phyloP scores from a whole-genome alignment of 306 rosid species.

The Bauhinia variegata region DNA sequence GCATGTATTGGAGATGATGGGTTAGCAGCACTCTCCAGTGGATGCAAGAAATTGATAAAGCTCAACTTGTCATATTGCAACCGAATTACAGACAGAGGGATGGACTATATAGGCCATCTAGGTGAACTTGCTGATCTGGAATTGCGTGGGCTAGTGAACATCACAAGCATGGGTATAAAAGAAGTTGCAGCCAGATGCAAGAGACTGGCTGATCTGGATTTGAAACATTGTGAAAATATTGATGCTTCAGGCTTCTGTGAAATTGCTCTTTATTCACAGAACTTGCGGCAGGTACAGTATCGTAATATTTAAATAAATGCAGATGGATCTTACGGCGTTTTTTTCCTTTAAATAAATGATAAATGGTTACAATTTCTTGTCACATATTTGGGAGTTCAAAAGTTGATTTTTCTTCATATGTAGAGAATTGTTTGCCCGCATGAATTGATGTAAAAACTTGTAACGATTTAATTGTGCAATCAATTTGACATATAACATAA shows the following conservation, averaged over 20 bases:
- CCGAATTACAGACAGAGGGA: conserved; percentile 57
- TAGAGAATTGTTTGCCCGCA: not conserved
- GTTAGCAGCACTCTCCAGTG: conserved; percentile 52
- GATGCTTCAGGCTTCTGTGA: conserved; percentile 69
- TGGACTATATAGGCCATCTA: conserved; percentile 49
- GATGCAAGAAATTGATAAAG: conserved; percentile 57
- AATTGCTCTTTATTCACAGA: conserved; percentile 53
- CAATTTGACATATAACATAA: no score
- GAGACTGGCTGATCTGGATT: conserved; percentile 62
- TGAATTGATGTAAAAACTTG: conserved; percentile 1
- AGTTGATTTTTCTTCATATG: conserved; percentile 4
- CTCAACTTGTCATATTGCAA: conserved; percentile 72
- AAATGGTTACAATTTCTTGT: conserved; percentile 11
- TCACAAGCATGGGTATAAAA: conserved; percentile 56
- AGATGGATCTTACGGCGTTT: no score
- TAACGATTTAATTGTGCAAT: no score
- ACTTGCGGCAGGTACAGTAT: conserved; percentile 59
- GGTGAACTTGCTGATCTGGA: conserved; percentile 57
- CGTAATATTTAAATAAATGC: not conserved
- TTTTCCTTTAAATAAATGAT: no score
- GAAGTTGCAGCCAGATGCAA: conserved; percentile 57
- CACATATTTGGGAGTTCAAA: not conserved
- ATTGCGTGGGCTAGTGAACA: conserved; percentile 58
- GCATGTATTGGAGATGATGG: conserved; percentile 63
- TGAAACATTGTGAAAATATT: conserved; percentile 60